These are phyloP conservation scores for Boletales sp. DNA, from an alignment of 768 basidiomycete genomes.

Conservation along the genomic window DNA sequence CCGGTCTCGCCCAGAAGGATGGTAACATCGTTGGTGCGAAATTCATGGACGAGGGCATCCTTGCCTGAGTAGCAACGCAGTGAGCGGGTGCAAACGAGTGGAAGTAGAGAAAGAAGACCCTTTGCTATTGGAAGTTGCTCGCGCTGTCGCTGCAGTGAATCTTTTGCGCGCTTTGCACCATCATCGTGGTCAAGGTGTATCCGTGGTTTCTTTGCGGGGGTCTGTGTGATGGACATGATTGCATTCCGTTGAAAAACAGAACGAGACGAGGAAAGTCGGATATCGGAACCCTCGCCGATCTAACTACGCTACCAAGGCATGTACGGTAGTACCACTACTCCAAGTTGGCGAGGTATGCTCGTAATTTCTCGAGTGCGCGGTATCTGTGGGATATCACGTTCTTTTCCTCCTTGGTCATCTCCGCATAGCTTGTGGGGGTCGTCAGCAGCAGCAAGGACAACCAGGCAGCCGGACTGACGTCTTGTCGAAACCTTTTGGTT, in stretches of 20 bases:
- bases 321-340: conserved; percentile 3
- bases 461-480: conserved; percentile 51
- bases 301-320: conserved; percentile 5
- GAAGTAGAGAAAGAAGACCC: conserved; percentile 39
- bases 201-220: conserved; percentile 27
- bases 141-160: conserved; percentile 57
- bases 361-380: conserved; percentile 57
- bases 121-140: conserved; percentile 73
- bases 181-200: conserved; percentile 21
- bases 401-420: conserved; percentile 63
- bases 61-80: conserved; percentile 45
- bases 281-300: conserved; percentile 14
- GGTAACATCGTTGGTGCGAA: conserved; percentile 75
- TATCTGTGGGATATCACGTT: conserved; percentile 65
- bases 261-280: conserved; percentile 12
- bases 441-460: background rate
- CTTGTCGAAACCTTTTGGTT: conserved; percentile 67
- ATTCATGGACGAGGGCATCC: conserved; percentile 70
- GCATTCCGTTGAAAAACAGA: background rate
- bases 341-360: conserved; percentile 33
- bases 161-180: conserved; percentile 8
- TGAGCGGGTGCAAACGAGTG: background rate
- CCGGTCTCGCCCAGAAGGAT: conserved; percentile 96
- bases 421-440: conserved; percentile 48
- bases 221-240: conserved; percentile 16